Conservation (phyloP, 179 eudicot genomes). For the Heliamphora pulchella region DNA sequence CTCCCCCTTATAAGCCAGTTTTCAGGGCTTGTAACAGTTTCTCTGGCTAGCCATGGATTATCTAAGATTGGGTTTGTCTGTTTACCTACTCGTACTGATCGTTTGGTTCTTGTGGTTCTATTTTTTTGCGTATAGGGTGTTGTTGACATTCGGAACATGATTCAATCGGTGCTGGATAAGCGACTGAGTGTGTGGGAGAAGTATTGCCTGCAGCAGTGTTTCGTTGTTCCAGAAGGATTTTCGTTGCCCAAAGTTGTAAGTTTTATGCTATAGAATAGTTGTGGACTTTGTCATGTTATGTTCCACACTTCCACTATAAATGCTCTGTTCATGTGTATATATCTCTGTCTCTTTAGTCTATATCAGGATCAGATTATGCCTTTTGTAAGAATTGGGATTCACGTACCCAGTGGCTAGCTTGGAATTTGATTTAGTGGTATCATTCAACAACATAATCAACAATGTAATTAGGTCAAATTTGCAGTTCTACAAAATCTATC, state of each 20-base stretch:
- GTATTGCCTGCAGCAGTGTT: slow-evolving; percentile 61
- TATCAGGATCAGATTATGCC: neutral
- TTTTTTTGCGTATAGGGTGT: slow-evolving; percentile 48
- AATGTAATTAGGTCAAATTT: too few species aligned
- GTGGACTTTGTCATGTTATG: neutral
- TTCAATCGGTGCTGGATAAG: slow-evolving; percentile 52
- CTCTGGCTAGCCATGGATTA: neutral
- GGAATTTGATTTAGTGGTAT: too few species aligned
- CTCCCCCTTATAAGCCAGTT: too few species aligned
- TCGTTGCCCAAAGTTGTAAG: slow-evolving; percentile 53
- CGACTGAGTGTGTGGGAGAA: slow-evolving; percentile 64
- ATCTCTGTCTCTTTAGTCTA: neutral
- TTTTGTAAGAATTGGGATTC: neutral
- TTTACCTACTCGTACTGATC: neutral
- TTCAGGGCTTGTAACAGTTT: too few species aligned
- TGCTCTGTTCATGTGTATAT: neutral
- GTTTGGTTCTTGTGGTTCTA: neutral
- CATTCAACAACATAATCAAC: too few species aligned
- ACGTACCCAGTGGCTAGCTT: neutral
- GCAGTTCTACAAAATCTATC: too few species aligned
- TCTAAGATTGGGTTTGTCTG: neutral
- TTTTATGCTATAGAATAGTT: neutral
- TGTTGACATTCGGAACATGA: slow-evolving; percentile 28
- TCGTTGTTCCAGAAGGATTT: slow-evolving; percentile 62
- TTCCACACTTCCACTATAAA: neutral